phyloP scores from a whole-genome alignment of 345 rosid species.

The Dovyalis caffra region DNA sequence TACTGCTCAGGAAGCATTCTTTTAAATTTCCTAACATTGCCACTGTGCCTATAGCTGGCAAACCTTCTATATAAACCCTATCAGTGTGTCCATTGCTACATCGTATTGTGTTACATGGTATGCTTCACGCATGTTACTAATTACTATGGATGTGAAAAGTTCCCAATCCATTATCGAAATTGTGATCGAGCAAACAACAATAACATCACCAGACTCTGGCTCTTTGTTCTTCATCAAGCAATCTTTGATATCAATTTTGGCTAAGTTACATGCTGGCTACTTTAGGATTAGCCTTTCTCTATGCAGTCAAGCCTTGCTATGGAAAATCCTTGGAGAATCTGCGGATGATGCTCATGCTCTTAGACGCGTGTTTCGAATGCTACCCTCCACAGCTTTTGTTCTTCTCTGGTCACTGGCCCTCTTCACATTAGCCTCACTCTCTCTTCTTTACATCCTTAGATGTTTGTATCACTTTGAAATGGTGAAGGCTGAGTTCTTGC shows the following conservation, averaged over 20 bases:
- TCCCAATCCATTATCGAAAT: constrained; percentile 3
- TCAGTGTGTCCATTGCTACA: background rate
- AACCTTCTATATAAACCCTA: too few species aligned
- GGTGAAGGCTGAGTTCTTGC: constrained; percentile 26
- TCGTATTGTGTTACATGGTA: too few species aligned
- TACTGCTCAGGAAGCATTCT: background rate
- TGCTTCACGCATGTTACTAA: too few species aligned
- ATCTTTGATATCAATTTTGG: constrained; percentile 11
- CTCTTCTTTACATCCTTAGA: constrained; percentile 22
- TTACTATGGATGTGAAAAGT: background rate
- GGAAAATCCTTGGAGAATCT: constrained; percentile 25
- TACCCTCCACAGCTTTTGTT: constrained; percentile 21
- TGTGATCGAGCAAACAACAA: background rate
- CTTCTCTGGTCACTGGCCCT: constrained; percentile 26
- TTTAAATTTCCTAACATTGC: background rate
- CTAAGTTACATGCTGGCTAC: constrained; percentile 28
- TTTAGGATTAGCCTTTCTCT: constrained; percentile 29
- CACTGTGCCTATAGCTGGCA: too few species aligned
- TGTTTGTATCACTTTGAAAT: constrained; percentile 20
- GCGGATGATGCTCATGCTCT: constrained; percentile 1
- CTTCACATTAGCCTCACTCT: constrained; percentile 18
- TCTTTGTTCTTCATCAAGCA: background rate
- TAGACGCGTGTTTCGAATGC: constrained; percentile 5
- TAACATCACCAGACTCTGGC: background rate
- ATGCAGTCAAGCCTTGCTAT: constrained; percentile 25